Evolutionary conservation across 2,329 filamentous ascomycete genomes (phyloP).

Genomic region (Tolypocladium tropicale): DNA sequence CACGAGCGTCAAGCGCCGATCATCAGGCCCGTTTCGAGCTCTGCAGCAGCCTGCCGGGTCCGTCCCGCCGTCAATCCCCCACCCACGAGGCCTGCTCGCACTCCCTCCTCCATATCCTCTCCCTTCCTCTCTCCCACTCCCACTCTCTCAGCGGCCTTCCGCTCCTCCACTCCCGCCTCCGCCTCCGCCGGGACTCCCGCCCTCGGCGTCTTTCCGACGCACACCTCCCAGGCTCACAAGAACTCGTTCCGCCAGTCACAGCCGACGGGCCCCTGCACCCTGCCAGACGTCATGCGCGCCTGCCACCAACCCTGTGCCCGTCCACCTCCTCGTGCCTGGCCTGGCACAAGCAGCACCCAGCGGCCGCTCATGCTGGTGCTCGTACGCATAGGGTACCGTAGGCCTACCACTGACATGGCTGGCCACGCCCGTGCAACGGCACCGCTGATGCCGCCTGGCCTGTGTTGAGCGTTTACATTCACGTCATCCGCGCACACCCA

Average conservation of each 20-base stretch:
- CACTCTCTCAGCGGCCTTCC: neutral
- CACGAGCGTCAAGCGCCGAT: neutral
- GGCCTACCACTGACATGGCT: neutral
- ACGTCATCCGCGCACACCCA: neutral
- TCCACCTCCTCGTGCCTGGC: neutral
- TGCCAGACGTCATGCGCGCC: neutral
- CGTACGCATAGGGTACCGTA: no score
- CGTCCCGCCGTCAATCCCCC: neutral
- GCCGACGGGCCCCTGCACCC: neutral
- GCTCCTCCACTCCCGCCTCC: neutral
- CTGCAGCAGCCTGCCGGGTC: neutral
- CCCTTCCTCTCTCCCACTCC: neutral
- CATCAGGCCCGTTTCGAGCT: neutral
- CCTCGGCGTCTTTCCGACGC: neutral
- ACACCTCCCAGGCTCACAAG: neutral
- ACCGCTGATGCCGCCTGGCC: neutral
- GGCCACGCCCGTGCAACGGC: neutral
- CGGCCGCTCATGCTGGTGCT: neutral
- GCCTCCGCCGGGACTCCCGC: neutral
- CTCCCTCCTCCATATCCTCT: neutral
- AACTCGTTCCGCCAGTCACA: neutral
- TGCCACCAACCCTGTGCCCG: neutral
- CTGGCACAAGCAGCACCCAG: neutral
- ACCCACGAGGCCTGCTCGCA: neutral
- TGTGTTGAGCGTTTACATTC: neutral